Evolutionary conservation across 176 grass and related monocot species (phyloP).

Genomic region (Bonia amplexicaulis): DNA sequence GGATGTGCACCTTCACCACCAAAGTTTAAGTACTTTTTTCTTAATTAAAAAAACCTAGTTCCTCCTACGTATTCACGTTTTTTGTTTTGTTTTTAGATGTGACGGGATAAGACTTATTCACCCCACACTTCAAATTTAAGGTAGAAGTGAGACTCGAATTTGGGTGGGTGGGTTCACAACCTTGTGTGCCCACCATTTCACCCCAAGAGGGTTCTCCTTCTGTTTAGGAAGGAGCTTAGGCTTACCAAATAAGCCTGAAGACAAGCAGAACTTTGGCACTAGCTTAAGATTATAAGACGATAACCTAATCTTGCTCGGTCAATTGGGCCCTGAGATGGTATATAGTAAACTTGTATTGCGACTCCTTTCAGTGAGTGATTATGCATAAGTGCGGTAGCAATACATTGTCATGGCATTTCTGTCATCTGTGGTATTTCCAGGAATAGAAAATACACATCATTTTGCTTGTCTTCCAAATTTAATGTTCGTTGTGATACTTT

Average conservation of each 20-base stretch:
- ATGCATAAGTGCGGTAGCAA: neutral
- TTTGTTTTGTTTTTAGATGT: too few relatives aligned
- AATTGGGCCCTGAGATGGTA: neutral
- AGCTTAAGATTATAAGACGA: neutral
- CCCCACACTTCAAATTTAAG: too few relatives aligned
- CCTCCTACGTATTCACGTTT: too few relatives aligned
- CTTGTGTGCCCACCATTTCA: too few relatives aligned
- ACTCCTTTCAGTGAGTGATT: neutral
- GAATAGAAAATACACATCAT: neutral
- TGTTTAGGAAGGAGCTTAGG: conserved; percentile 15
- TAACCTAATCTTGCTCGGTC: neutral
- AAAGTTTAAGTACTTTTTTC: too few relatives aligned
- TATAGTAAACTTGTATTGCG: neutral
- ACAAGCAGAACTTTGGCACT: conserved; percentile 1
- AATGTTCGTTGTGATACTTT: neutral
- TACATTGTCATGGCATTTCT: neutral
- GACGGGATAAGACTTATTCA: too few relatives aligned
- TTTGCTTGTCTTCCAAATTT: neutral
- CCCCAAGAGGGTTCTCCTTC: neutral
- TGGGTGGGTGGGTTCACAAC: too few relatives aligned
- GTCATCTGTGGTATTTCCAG: conserved; percentile 7
- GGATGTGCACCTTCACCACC: too few relatives aligned
- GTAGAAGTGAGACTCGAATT: too few relatives aligned
- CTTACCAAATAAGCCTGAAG: conserved; percentile 4
- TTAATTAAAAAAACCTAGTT: too few relatives aligned